Evolutionary conservation across 768 basidiomycete species (phyloP), one percentile per base, ranked within the genome.

Genomic region (Pleurotus platypus): DNA sequence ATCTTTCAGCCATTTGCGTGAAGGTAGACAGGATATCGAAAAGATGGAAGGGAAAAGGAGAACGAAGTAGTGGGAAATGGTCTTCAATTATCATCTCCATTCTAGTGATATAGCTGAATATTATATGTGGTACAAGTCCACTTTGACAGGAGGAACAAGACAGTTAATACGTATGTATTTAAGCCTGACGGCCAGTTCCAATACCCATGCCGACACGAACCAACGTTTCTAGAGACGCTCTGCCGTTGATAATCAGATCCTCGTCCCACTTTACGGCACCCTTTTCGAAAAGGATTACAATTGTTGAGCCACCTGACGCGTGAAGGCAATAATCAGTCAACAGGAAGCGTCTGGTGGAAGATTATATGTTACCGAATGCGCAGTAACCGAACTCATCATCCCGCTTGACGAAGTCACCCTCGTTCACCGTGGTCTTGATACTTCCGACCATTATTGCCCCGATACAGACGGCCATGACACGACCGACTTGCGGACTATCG

Each of bases 401-500:
- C n/a, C n/a, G n/a, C n/a, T n/a, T n/a, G n/a, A n/a, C n/a, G n/a
- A n/a, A n/a, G n/a, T n/a, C n/a, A n/a, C n/a, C n/a, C n/a, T n/a
- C n/a, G n/a, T n/a, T n/a, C n/a, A n/a, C 89, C 0, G 93, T 94
- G 3, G 88, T 90, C 64, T 84, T 70, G 67, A 98, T 98, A 58
- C 87, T 92, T 9, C 91, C 94, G 11, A 91, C 95, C 91, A 93
- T 92, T 94, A 95, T 95, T 5, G 93, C 93, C 18, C 94, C 94
- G 8, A 95, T 77, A 62, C 92, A 94, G 1, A 96, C 93, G 1
- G 86, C 22, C 22, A 22, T 22, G 22, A 22, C 22, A 22, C 22
- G 22, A 22, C 22, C 22, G 22, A 22, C 2, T 46, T 87, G 84
- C 0, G 88, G 85, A 58, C 86, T 92, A 60, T 96, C 86, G 55